phyloP scores from a whole-genome alignment of 2,329 filamentous ascomycete genomes.

The Colletotrichum brevisporum region DNA sequence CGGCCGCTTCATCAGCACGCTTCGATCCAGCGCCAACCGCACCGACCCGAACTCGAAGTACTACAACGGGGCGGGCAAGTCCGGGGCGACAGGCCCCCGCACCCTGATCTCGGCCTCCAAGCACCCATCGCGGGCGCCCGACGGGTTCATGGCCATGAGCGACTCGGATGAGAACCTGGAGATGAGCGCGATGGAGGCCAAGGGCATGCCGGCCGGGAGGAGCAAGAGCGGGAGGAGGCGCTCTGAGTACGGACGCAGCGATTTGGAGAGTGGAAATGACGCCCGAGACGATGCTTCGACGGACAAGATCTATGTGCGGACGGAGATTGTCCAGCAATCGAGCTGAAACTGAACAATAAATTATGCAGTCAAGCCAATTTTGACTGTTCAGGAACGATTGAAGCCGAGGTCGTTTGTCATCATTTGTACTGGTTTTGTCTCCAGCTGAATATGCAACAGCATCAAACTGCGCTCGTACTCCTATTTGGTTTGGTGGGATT shows the following conservation, averaged over 20 bases:
- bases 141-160: slow-evolving; percentile 37
- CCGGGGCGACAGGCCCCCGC: neutral
- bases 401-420: too few species aligned
- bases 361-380: neutral
- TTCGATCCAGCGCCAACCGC: slow-evolving; percentile 14
- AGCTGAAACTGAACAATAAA: neutral
- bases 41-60: slow-evolving; percentile 8
- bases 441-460: too few species aligned
- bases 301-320: slow-evolving; percentile 15
- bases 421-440: too few species aligned
- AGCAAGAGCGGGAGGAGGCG: neutral
- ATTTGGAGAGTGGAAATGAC: neutral
- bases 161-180: slow-evolving; percentile 42
- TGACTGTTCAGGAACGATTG: neutral
- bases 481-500: too few species aligned
- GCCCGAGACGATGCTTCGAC: slow-evolving; percentile 3
- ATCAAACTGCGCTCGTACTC: too few species aligned
- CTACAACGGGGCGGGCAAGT: slow-evolving; percentile 7
- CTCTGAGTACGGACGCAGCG: neutral
- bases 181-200: slow-evolving; percentile 8
- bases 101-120: slow-evolving; percentile 20
- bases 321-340: slow-evolving; percentile 17
- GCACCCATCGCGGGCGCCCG: slow-evolving; percentile 13
- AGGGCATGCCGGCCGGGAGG: neutral
- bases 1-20: slow-evolving; percentile 39